Percentiles rank a stretch among this genome's conserved stretches.
phyloP scores from a whole-genome alignment of 2,329 filamentous ascomycete genomes.

The Kalaharituber pfeilii region DNA sequence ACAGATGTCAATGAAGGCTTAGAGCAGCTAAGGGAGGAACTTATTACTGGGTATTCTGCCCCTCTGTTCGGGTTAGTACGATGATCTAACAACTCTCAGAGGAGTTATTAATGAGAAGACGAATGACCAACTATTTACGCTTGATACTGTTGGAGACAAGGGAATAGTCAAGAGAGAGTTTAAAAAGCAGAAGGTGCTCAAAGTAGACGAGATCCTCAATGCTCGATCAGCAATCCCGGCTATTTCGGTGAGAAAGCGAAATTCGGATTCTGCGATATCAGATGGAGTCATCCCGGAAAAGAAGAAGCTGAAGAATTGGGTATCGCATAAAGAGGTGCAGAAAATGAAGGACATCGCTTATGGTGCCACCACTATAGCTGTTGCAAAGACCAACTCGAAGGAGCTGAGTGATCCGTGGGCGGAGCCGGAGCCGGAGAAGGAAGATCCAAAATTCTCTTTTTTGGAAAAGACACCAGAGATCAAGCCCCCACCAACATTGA shows the following conservation, averaged over 20 bases:
- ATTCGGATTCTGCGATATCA: conserved; percentile 20
- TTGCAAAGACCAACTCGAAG: conserved; percentile 36
- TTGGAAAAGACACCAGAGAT: conserved; percentile 47
- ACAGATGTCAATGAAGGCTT: conserved; percentile 70
- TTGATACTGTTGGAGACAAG: conserved; percentile 58
- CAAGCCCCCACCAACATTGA: conserved; percentile 57
- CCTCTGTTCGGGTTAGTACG: neutral
- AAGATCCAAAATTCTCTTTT: conserved; percentile 41
- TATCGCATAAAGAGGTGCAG: conserved; percentile 68
- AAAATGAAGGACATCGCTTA: conserved; percentile 65
- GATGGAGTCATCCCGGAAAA: conserved; percentile 61
- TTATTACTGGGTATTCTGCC: conserved; percentile 58
- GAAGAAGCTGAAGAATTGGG: conserved; percentile 57
- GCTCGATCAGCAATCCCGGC: conserved; percentile 66
- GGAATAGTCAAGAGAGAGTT: conserved; percentile 46
- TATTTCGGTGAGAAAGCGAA: conserved; percentile 60
- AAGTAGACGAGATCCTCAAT: conserved; percentile 79
- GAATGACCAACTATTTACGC: conserved; percentile 65
- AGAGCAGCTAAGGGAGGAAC: conserved; percentile 68
- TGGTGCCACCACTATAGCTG: conserved; percentile 31
- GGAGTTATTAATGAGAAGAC: conserved; percentile 71
- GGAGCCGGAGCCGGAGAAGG: conserved; percentile 26
- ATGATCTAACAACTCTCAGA: conserved; percentile 31
- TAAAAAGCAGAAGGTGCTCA: conserved; percentile 59
- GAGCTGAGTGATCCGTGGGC: conserved; percentile 69